Conservation (phyloP, 352 stramenopile genomes). For the Blastocystis hominis region DNA sequence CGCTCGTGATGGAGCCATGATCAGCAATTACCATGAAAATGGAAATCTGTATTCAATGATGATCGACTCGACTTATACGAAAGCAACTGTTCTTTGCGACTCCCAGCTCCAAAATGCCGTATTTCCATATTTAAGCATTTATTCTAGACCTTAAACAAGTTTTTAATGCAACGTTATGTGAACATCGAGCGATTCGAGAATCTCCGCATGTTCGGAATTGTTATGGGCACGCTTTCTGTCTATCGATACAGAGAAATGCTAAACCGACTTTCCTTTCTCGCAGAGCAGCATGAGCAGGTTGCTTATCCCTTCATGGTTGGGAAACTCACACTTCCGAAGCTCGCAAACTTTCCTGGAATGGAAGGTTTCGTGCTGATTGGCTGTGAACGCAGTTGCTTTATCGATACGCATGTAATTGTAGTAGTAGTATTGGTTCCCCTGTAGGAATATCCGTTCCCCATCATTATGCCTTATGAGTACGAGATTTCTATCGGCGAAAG, state of each 20-base stretch:
- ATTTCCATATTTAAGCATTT: not conserved
- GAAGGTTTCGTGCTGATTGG: slow-evolving; percentile 19
- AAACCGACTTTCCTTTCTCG: not conserved
- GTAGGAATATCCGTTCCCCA: slow-evolving; percentile 8
- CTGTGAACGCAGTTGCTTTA: slow-evolving; percentile 22
- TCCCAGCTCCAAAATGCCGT: not conserved
- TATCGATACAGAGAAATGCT: not conserved
- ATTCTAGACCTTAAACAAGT: not conserved
- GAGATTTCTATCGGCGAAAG: not conserved
- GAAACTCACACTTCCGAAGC: not conserved
- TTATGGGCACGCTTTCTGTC: not conserved
- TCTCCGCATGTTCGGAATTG: not conserved
- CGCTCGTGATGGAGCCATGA: not conserved
- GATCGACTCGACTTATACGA: not conserved
- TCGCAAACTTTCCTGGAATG: slow-evolving; percentile 6
- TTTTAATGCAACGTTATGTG: slow-evolving; percentile 22
- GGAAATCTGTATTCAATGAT: slow-evolving; percentile 3
- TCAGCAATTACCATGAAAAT: not conserved
- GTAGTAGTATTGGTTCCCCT: not conserved
- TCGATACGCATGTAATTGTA: not conserved
- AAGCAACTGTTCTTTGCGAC: not conserved
- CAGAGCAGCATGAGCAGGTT: not conserved
- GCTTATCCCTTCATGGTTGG: not conserved
- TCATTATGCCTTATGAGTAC: slow-evolving; percentile 24
- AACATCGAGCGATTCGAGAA: not conserved